A percentile compares a stretch with the other conserved stretches of the same genome.
Conservation (phyloP, 805 yeast genomes). For the Ogataea corticis region DNA sequence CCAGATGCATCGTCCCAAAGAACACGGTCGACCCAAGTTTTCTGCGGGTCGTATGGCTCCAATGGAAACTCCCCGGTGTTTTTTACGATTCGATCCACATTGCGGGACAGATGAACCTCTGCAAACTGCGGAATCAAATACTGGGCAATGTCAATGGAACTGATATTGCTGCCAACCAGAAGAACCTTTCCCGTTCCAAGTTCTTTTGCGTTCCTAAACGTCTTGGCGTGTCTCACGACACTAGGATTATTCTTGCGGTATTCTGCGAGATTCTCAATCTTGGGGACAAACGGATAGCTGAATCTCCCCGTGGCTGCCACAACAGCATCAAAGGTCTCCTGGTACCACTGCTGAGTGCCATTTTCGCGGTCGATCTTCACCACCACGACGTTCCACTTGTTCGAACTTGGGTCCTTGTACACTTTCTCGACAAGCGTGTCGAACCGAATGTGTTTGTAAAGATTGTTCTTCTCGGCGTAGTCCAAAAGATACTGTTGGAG, state of each 20-base stretch:
- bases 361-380: slow-evolving; percentile 7
- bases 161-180: slow-evolving; percentile 70
- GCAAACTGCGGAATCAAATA: slow-evolving; percentile 31
- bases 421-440: slow-evolving; percentile 45
- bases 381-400: slow-evolving; percentile 37
- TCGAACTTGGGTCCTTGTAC: slow-evolving; percentile 16
- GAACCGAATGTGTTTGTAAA: slow-evolving; percentile 41
- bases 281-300: slow-evolving; percentile 60
- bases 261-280: slow-evolving; percentile 50
- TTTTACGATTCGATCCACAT: slow-evolving; percentile 12
- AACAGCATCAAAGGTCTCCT: slow-evolving; percentile 58
- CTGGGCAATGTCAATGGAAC: slow-evolving; percentile 69
- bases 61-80: slow-evolving; percentile 4
- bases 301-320: slow-evolving; percentile 62
- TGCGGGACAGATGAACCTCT: slow-evolving; percentile 20
- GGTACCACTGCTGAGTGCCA: slow-evolving; percentile 37
- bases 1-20: slow-evolving; percentile 49
- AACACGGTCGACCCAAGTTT: slow-evolving; percentile 39
- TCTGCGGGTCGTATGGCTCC: slow-evolving; percentile 45
- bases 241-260: slow-evolving; percentile 46
- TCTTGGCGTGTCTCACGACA: slow-evolving; percentile 57
- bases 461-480: slow-evolving; percentile 42
- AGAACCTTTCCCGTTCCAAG: slow-evolving; percentile 45
- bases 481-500: slow-evolving; percentile 57
- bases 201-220: slow-evolving; percentile 47